Conservation (phyloP, 1,284 basidiomycete species). For the Cystobasidiaceae sp. region DNA sequence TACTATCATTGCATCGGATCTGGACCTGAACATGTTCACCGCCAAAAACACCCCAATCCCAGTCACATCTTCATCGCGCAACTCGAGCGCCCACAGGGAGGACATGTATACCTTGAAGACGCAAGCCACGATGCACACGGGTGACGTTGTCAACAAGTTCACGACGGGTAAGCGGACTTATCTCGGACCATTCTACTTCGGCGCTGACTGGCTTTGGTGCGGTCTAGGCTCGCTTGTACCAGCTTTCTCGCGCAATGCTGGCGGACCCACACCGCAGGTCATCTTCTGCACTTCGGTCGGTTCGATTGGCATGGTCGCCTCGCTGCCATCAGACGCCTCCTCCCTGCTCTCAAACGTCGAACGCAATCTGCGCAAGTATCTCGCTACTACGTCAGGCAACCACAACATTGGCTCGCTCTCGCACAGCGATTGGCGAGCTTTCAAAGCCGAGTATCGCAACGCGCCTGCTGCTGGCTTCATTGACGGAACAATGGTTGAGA, state of each 20-base stretch:
- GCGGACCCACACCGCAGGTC: slow-evolving; percentile 48
- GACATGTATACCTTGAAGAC: slow-evolving; percentile 42
- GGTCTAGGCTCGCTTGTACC: slow-evolving; percentile 29
- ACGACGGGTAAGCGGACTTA: slow-evolving; percentile 42
- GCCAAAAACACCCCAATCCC: slow-evolving; percentile 45
- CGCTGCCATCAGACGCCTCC: slow-evolving; percentile 57
- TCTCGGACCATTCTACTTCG: neutral
- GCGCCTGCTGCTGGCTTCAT: slow-evolving; percentile 64
- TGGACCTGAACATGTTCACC: slow-evolving; percentile 68
- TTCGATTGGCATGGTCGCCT: slow-evolving; percentile 69
- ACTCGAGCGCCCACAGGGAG: neutral
- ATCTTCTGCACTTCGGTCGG: slow-evolving; percentile 76
- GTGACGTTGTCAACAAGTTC: slow-evolving; percentile 50
- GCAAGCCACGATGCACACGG: slow-evolving; percentile 49
- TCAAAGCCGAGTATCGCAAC: slow-evolving; percentile 51
- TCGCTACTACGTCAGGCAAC: slow-evolving; percentile 56
- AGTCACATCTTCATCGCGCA: neutral
- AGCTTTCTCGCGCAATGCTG: neutral
- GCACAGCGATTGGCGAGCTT: slow-evolving; percentile 57
- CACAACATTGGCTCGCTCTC: slow-evolving; percentile 43
- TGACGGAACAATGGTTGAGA: slow-evolving; percentile 69
- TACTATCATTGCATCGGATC: slow-evolving; percentile 50
- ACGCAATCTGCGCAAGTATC: slow-evolving; percentile 63
- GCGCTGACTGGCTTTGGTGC: neutral
- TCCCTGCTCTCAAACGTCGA: slow-evolving; percentile 68